Evolutionary conservation across 2,329 filamentous ascomycete genomes (phyloP).

Genomic region (Sporothrix inflata): DNA sequence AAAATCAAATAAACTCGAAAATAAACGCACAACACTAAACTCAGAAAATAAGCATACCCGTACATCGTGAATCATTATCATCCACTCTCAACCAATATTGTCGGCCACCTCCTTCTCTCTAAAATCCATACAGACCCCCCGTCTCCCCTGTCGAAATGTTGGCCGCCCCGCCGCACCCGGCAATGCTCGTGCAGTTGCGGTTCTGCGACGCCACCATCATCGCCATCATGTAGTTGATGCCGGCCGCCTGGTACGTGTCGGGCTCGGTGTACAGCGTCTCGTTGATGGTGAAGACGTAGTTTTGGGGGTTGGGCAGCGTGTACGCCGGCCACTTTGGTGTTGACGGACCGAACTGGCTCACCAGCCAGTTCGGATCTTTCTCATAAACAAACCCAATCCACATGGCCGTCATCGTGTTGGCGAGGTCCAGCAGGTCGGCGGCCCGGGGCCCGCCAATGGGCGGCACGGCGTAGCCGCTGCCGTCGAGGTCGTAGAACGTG

Average conservation of each 20-base stretch:
- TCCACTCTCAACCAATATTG: too few species aligned
- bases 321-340: constrained; percentile 49
- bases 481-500: constrained; percentile 55
- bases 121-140: not conserved
- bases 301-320: constrained; percentile 43
- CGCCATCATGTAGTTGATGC: constrained; percentile 46
- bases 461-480: constrained; percentile 35
- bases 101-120: not conserved
- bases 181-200: constrained; percentile 10
- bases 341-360: constrained; percentile 13
- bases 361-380: constrained; percentile 47
- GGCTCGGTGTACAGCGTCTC: constrained; percentile 48
- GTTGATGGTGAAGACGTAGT: constrained; percentile 48
- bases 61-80: not conserved
- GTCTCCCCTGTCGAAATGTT: not conserved
- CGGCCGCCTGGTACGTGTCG: constrained; percentile 53
- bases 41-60: too few species aligned
- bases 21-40: too few species aligned
- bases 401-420: constrained; percentile 42
- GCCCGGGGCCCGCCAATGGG: constrained; percentile 51
- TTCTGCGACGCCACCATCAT: constrained; percentile 8
- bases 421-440: constrained; percentile 40
- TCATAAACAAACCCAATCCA: constrained; percentile 49
- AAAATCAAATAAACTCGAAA: too few species aligned
- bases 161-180: not conserved